Base-by-base conservation (phyloP, 768 basidiomycete genomes). In the Psilocybe azurescens region DNA sequence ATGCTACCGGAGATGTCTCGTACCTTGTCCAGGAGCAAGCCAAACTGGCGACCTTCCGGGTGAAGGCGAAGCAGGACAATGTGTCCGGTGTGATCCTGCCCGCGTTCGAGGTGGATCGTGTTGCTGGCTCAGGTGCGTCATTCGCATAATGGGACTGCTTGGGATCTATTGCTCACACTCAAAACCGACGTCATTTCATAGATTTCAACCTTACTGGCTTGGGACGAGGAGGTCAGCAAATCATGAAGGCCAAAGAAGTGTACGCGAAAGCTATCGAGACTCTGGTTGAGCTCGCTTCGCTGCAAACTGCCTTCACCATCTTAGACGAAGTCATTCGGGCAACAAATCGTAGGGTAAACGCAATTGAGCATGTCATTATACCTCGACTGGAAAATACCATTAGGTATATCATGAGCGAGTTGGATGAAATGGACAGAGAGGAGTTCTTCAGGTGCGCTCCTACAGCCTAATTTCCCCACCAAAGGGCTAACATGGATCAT, bases 311-410 rank as follows among this genome's bases (percentile, higher is more conserved):
- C 4, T 99, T 99, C 79, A 97, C 90, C 60, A 98, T 99, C 67
- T 86, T 99, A 39, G 97, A 99, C 76, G 97, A 99, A 77, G 97
- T 99, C 62, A 99, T 99, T 71, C 92, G 94, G 51, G 95, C 96
- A n/a, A 99, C 97, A 39, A 99, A 99, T 75, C 92, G 97, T 55
- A 89, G 97, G 65, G 97, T 99, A 44, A 99, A 99, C 71, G 97
- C 97, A 2, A 97, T 99, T 66, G 97, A 99, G 70, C 95, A 99
- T 73, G 89, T 99, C 66, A 82, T 99, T 68, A 98, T 99, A 60
- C 97, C 97, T 16, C 86, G 91, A 48, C 79, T 99, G 53, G 97
- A 99, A 50, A 98, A 98, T 75, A 99, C 97, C 13, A 94, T 99
- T 82, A 94, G 93, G 70, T 99, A 98, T 74, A 98, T 99, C 73